A percentile compares a stretch with the other conserved stretches of the same genome.
phyloP scores from a whole-genome alignment of 371 early-diverging fungal species.

The Lichtheimia ornata region DNA sequence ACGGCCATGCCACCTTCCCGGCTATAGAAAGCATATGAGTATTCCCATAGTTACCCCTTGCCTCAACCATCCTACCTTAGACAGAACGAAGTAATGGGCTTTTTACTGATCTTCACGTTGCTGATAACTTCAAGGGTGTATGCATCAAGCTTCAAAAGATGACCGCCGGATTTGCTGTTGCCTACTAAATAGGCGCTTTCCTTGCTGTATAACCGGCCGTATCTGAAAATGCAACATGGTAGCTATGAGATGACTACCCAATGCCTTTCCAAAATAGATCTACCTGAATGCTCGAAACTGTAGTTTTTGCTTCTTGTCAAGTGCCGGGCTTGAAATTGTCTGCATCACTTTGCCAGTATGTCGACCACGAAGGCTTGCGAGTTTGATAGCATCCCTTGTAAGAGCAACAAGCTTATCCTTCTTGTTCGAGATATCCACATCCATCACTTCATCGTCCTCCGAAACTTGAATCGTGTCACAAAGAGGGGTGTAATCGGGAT shows the following conservation, averaged over 20 bases:
- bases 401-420: slow-evolving; percentile 97
- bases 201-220: slow-evolving; percentile 51
- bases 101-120: slow-evolving; percentile 26
- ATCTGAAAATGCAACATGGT: slow-evolving; percentile 27
- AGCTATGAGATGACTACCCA: background rate
- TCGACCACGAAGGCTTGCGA: slow-evolving; percentile 69
- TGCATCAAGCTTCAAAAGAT: slow-evolving; percentile 34
- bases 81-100: slow-evolving; percentile 41
- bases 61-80: slow-evolving; percentile 20
- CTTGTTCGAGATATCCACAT: slow-evolving; percentile 61
- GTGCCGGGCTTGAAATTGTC: slow-evolving; percentile 50
- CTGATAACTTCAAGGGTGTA: slow-evolving; percentile 36
- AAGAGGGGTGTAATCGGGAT: slow-evolving; percentile 40
- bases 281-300: slow-evolving; percentile 59
- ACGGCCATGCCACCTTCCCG: slow-evolving; percentile 60
- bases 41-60: background rate
- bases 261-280: background rate
- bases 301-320: slow-evolving; percentile 46
- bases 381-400: slow-evolving; percentile 91
- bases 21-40: slow-evolving; percentile 40
- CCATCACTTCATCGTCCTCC: slow-evolving; percentile 56
- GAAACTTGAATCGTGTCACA: slow-evolving; percentile 11
- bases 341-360: slow-evolving; percentile 59
- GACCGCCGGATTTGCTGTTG: slow-evolving; percentile 33
- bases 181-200: slow-evolving; percentile 42